Percentiles rank a stretch among this genome's conserved stretches.
Conservation (phyloP, 2,329 filamentous ascomycete species). For the Nothomitra cinnamomea region DNA sequence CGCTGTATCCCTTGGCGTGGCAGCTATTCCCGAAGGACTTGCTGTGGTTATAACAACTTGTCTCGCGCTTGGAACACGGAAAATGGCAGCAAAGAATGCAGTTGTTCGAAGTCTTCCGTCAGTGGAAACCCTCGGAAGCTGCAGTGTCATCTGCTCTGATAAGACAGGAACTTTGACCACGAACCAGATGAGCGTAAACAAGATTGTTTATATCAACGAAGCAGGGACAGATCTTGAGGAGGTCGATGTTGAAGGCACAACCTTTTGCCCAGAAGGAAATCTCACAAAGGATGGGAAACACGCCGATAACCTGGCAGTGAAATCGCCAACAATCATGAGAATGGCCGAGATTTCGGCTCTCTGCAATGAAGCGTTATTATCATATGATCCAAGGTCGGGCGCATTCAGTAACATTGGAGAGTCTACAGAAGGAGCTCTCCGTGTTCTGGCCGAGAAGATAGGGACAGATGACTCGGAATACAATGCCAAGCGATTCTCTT, state of each 20-base stretch:
- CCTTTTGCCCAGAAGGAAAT: slow-evolving; percentile 68
- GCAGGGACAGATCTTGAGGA: slow-evolving; percentile 62
- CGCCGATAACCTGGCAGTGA: slow-evolving; percentile 49
- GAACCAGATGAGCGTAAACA: slow-evolving; percentile 98
- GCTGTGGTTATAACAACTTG: slow-evolving; percentile 99
- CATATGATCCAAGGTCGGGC: slow-evolving; percentile 60
- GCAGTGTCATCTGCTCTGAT: slow-evolving; percentile 98
- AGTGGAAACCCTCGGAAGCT: slow-evolving; percentile 94
- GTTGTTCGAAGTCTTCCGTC: slow-evolving; percentile 92
- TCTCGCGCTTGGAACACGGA: slow-evolving; percentile 83
- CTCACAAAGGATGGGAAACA: slow-evolving; percentile 52
- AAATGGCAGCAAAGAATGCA: slow-evolving; percentile 97
- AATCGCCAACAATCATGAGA: slow-evolving; percentile 62
- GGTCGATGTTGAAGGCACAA: slow-evolving; percentile 80
- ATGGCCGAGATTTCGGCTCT: slow-evolving; percentile 54
- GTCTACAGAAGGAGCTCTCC: slow-evolving; percentile 83
- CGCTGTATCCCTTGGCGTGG: slow-evolving; percentile 91
- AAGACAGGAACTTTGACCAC: slow-evolving; percentile 97
- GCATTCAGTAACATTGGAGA: slow-evolving; percentile 76
- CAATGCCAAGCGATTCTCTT: slow-evolving; percentile 33
- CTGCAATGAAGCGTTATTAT: slow-evolving; percentile 77
- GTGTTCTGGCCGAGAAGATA: slow-evolving; percentile 85
- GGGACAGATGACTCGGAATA: slow-evolving; percentile 54
- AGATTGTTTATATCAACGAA: slow-evolving; percentile 68
- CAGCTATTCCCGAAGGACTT: slow-evolving; percentile 91